phyloP scores from a whole-genome alignment of 1,284 basidiomycete species.

The Sphaerobolus stellatus region DNA sequence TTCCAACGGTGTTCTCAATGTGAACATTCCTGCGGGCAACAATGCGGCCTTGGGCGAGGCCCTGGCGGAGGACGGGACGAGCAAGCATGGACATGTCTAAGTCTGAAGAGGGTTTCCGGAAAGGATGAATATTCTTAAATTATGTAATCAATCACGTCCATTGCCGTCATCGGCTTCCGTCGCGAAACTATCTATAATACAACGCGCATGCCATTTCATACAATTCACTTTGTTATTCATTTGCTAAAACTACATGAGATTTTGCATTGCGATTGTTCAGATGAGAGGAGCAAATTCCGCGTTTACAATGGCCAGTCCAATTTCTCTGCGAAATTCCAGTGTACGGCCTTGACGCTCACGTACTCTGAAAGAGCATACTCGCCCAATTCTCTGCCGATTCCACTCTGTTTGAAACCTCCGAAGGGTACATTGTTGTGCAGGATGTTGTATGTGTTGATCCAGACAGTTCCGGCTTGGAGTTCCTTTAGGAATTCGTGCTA shows the following conservation, averaged over 20 bases:
- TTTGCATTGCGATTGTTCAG: neutral
- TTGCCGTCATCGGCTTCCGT: neutral
- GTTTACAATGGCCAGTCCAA: constrained; percentile 72
- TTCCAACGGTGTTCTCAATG: constrained; percentile 17
- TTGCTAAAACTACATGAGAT: neutral
- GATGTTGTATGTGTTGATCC: constrained; percentile 87
- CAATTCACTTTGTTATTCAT: neutral
- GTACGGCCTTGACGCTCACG: constrained; percentile 82
- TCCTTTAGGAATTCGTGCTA: constrained; percentile 4
- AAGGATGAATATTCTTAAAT: neutral
- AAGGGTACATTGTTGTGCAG: constrained; percentile 86
- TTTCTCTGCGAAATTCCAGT: constrained; percentile 84
- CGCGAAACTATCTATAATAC: no score
- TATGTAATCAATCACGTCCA: neutral
- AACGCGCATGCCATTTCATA: neutral
- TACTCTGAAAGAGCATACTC: constrained; percentile 84
- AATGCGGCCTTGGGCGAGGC: neutral
- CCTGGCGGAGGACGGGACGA: constrained; percentile 4
- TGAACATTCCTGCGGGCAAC: constrained; percentile 8
- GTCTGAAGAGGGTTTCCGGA: neutral
- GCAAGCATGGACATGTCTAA: constrained; percentile 6
- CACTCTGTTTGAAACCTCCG: constrained; percentile 87
- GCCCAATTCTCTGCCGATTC: constrained; percentile 84
- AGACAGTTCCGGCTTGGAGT: constrained; percentile 45
- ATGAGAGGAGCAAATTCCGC: neutral